phyloP scores from a whole-genome alignment of 306 rosid genomes.

The Quercus dentata region DNA sequence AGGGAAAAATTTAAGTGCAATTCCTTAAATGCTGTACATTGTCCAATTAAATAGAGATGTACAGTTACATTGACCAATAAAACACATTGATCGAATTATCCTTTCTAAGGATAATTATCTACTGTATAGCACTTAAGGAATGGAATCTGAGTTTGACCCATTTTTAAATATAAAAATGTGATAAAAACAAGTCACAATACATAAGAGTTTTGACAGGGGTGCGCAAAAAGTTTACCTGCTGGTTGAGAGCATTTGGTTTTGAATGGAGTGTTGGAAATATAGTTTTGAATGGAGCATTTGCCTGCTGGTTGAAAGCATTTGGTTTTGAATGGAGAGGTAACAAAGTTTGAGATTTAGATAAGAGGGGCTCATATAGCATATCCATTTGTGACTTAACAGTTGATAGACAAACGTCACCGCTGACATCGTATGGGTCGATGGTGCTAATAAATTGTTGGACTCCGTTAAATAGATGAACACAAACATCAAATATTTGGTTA shows the following conservation, averaged over 20 bases:
- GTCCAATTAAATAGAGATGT: too few species aligned
- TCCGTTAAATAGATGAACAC: neutral
- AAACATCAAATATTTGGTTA: neutral
- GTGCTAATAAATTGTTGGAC: neutral
- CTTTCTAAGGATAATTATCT: too few species aligned
- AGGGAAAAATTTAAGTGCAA: too few species aligned
- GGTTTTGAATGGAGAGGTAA: neutral
- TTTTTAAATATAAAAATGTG: too few species aligned
- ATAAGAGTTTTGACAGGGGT: neutral
- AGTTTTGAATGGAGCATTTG: too few species aligned
- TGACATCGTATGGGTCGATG: neutral
- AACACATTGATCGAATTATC: neutral
- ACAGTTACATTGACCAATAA: neutral
- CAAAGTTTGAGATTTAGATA: neutral
- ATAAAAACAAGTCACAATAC: too few species aligned
- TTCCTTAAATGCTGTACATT: too few species aligned
- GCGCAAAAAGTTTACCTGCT: neutral
- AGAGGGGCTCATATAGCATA: neutral
- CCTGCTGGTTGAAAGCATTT: neutral
- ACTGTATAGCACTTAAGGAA: too few species aligned
- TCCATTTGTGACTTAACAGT: neutral
- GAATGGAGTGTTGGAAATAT: too few species aligned
- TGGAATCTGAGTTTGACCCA: too few species aligned
- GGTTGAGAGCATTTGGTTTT: too few species aligned
- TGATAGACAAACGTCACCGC: neutral